Percentiles rank a stretch among this genome's conserved stretches.
Conservation (phyloP, 176 grass and related monocot genomes). For the Tillandsia leiboldiana region DNA sequence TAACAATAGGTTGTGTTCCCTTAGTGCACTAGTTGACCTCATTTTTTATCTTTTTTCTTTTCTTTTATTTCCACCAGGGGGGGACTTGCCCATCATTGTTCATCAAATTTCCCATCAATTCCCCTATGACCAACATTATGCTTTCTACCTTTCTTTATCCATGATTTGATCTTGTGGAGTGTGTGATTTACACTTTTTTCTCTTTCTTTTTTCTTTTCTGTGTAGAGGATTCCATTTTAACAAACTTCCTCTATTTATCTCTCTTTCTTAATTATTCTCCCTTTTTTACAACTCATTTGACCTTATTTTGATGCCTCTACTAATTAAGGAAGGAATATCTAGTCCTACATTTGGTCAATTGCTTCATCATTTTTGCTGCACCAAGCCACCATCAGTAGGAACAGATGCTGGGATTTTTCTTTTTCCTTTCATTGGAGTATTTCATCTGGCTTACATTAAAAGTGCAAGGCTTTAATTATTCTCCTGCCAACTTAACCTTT, state of each 20-base stretch:
- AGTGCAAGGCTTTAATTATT: too few relatives aligned
- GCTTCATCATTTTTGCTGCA: neutral
- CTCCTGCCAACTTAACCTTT: too few relatives aligned
- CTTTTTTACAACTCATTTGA: neutral
- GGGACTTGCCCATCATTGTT: slow-evolving; percentile 13
- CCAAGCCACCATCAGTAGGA: neutral
- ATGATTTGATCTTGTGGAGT: neutral
- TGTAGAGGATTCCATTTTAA: neutral
- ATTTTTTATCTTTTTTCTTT: slow-evolving; percentile 2
- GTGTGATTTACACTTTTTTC: neutral
- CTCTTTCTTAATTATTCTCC: neutral
- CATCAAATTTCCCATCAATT: slow-evolving; percentile 19
- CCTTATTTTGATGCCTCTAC: slow-evolving; percentile 1
- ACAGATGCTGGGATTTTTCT: too few relatives aligned
- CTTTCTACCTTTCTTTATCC: slow-evolving; percentile 18
- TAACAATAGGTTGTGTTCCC: slow-evolving; percentile 25
- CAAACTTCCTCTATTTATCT: neutral
- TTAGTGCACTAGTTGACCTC: slow-evolving; percentile 28
- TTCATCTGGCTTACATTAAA: too few relatives aligned
- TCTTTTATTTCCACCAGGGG: slow-evolving; percentile 2
- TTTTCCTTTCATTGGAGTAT: too few relatives aligned
- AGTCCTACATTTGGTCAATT: neutral
- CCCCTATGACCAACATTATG: slow-evolving; percentile 14
- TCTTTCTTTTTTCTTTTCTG: neutral
- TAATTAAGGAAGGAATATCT: slow-evolving; percentile 5